Percentiles rank a stretch among this genome's conserved stretches.
phyloP scores from a whole-genome alignment of 768 basidiomycete genomes.

The Phlebiopsis flavidoalba region DNA sequence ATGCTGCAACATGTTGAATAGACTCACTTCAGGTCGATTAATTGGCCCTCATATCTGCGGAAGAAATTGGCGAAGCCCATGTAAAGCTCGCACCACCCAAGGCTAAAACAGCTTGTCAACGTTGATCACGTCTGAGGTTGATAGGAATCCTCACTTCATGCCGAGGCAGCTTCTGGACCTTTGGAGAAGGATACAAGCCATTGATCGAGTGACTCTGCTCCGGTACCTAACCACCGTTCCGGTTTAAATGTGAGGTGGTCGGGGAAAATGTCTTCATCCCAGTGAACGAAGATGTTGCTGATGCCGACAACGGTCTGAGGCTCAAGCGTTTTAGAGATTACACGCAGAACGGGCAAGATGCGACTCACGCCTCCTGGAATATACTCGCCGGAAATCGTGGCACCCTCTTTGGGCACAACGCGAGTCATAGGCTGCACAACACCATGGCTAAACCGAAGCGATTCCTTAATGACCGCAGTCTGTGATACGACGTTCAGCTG shows the following conservation, averaged over 20 bases:
- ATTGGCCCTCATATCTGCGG: constrained; percentile 30
- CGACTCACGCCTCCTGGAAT: constrained; percentile 36
- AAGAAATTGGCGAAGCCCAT: constrained; percentile 38
- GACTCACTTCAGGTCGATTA: constrained; percentile 15
- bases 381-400: constrained; percentile 28
- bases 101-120: constrained; percentile 19
- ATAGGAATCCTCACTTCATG: constrained; percentile 30
- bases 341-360: neutral
- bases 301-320: constrained; percentile 36
- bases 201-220: constrained; percentile 26
- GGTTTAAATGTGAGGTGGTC: constrained; percentile 34
- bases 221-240: constrained; percentile 37
- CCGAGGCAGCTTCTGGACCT: constrained; percentile 40
- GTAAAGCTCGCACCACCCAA: constrained; percentile 41
- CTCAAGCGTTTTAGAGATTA: too few species aligned
- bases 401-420: constrained; percentile 30
- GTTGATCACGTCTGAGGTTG: neutral
- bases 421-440: constrained; percentile 35
- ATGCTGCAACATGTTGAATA: neutral
- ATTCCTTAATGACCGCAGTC: constrained; percentile 45
- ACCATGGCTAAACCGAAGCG: constrained; percentile 37
- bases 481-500: constrained; percentile 13
- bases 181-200: constrained; percentile 41
- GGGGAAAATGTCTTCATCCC: constrained; percentile 34
- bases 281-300: constrained; percentile 28